Evolutionary conservation across 164 flowering plant species (phyloP).

Genomic region (Santalum album): DNA sequence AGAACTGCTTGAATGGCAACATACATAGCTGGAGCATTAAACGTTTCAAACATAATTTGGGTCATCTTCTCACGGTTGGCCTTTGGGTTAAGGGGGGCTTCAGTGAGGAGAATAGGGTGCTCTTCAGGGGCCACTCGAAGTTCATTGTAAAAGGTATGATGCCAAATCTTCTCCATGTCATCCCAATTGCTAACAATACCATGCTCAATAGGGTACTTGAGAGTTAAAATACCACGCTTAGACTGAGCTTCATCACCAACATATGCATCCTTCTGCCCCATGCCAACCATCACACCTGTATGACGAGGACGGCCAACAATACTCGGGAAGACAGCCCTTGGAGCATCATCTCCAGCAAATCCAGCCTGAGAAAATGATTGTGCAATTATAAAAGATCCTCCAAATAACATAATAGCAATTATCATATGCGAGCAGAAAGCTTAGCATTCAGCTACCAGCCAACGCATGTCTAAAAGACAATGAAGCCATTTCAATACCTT

Average conservation of each 20-base stretch:
- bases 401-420: background rate
- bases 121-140: constrained; percentile 52
- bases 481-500: constrained; percentile 12
- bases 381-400: background rate
- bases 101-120: constrained; percentile 42
- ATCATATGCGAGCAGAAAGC: too few relatives aligned
- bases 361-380: constrained; percentile 26
- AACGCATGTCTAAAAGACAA: background rate
- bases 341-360: constrained; percentile 48
- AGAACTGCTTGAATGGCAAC: constrained; percentile 26
- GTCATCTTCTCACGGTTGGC: constrained; percentile 39
- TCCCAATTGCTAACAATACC: constrained; percentile 52
- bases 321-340: constrained; percentile 41
- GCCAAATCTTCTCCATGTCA: constrained; percentile 40
- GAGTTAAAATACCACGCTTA: constrained; percentile 40
- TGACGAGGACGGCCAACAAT: constrained; percentile 37
- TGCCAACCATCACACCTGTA: constrained; percentile 39
- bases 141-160: constrained; percentile 30
- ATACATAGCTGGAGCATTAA: constrained; percentile 25
- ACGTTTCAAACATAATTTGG: constrained; percentile 26
- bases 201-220: constrained; percentile 50
- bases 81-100: constrained; percentile 37
- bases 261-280: constrained; percentile 40
- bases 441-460: background rate
- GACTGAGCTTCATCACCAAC: constrained; percentile 45